phyloP scores from a whole-genome alignment of 2,329 filamentous ascomycete genomes.

The Amauroascus niger region DNA sequence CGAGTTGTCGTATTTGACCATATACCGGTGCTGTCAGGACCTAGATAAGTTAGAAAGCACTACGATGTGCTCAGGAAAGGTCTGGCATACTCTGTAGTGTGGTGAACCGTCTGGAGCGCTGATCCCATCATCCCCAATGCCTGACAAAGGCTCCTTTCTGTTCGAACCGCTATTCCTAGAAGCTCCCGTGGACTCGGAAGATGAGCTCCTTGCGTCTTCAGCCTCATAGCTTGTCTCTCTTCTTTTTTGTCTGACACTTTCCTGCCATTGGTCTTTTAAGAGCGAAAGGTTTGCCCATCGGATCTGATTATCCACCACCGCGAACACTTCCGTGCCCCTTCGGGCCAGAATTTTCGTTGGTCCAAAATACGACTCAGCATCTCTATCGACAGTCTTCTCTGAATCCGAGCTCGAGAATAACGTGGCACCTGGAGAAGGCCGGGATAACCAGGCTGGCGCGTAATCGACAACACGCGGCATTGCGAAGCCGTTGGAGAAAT shows the following conservation, averaged over 20 bases:
- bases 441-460: conserved; percentile 77
- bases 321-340: conserved; percentile 78
- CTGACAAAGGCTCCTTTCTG: background rate
- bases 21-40: conserved; percentile 67
- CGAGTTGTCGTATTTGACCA: conserved; percentile 72
- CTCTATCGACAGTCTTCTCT: conserved; percentile 28
- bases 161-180: background rate
- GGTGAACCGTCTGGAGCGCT: background rate
- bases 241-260: conserved; percentile 28
- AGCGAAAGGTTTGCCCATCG: conserved; percentile 79
- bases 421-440: conserved; percentile 64
- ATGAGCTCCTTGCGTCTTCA: background rate
- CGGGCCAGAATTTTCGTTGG: conserved; percentile 59
- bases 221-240: conserved; percentile 16
- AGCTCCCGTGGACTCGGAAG: background rate
- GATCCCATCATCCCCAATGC: background rate
- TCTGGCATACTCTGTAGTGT: conserved; percentile 39
- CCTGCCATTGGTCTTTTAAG: conserved; percentile 56
- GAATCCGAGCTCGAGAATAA: conserved; percentile 56
- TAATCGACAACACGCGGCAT: conserved; percentile 85
- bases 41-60: conserved; percentile 35
- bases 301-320: conserved; percentile 79
- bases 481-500: conserved; percentile 20
- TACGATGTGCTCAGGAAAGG: conserved; percentile 1
- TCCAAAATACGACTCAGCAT: conserved; percentile 25